A percentile compares a stretch with the other conserved stretches of the same genome.
Evolutionary conservation across 2,329 filamentous ascomycete species (phyloP).

Genomic region (Moelleriella libera): DNA sequence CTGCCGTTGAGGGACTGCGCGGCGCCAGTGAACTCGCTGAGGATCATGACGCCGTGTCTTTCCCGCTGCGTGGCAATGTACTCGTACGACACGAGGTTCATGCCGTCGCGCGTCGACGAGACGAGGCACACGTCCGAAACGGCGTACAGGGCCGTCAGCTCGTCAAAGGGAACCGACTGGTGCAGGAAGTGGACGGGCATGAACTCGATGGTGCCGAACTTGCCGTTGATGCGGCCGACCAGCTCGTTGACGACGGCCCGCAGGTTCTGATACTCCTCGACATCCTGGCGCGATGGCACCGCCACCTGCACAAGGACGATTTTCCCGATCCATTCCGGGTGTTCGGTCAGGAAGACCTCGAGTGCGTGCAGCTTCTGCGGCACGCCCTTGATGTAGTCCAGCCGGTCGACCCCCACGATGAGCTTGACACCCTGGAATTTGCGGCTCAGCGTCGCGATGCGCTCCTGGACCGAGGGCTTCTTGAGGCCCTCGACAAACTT

Average conservation of each 20-base stretch:
- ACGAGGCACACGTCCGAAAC: conserved; percentile 87
- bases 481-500: conserved; percentile 86
- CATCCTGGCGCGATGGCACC: conserved; percentile 85
- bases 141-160: conserved; percentile 85
- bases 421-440: conserved; percentile 95
- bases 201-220: conserved; percentile 93
- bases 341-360: conserved; percentile 91
- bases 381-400: conserved; percentile 98
- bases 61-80: conserved; percentile 91
- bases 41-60: conserved; percentile 82
- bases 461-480: conserved; percentile 73
- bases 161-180: conserved; percentile 88
- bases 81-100: conserved; percentile 97
- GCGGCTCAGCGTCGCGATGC: conserved; percentile 69
- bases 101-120: conserved; percentile 91
- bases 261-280: conserved; percentile 95
- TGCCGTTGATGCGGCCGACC: conserved; percentile 91
- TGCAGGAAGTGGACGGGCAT: conserved; percentile 99
- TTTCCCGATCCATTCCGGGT: conserved; percentile 96
- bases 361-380: conserved; percentile 94
- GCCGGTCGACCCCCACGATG: conserved; percentile 88
- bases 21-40: conserved; percentile 93
- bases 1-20: conserved; percentile 89
- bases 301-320: conserved; percentile 94
- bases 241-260: conserved; percentile 93